Percentiles rank a stretch among this genome's conserved stretches.
These are phyloP conservation scores for Eremothecium coryli DNA, from an alignment of 1,139 yeast species.

Conservation along the genomic window DNA sequence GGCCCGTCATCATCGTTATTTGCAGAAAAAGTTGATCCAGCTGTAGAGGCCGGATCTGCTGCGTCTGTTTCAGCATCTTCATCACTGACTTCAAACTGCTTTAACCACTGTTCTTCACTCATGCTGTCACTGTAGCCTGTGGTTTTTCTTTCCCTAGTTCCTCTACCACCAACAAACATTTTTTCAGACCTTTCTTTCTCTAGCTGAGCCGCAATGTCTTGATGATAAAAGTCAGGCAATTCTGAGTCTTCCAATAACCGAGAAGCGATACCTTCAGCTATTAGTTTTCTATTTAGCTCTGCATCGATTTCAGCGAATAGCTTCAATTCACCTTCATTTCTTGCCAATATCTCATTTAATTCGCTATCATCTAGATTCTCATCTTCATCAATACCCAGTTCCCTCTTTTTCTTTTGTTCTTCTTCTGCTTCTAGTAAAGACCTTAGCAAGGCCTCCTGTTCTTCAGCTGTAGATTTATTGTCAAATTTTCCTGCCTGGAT, in stretches of 20 bases:
- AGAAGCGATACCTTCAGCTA: slow-evolving; percentile 33
- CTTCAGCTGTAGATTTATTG: slow-evolving; percentile 73
- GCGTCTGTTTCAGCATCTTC: slow-evolving; percentile 13
- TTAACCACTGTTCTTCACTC: slow-evolving; percentile 73
- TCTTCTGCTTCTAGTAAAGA: slow-evolving; percentile 67
- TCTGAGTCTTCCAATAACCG: slow-evolving; percentile 55
- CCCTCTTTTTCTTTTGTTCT: slow-evolving; percentile 42
- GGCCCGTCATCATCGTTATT: slow-evolving; percentile 14
- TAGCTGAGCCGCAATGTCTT: slow-evolving; percentile 49
- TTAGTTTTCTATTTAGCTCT: slow-evolving; percentile 41
- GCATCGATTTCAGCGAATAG: slow-evolving; percentile 50
- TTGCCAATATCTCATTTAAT: slow-evolving; percentile 60
- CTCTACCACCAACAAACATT: slow-evolving; percentile 42
- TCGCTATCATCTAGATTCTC: slow-evolving; percentile 64
- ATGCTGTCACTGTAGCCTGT: slow-evolving; percentile 54
- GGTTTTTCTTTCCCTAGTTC: slow-evolving; percentile 56
- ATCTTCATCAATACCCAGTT: slow-evolving; percentile 33
- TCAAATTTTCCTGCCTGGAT: slow-evolving; percentile 85
- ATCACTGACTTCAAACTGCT: slow-evolving; percentile 42
- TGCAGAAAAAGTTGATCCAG: slow-evolving; percentile 1
- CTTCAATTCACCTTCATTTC: slow-evolving; percentile 51
- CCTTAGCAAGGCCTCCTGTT: slow-evolving; percentile 68
- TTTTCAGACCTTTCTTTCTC: slow-evolving; percentile 41
- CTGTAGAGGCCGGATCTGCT: slow-evolving; percentile 2
- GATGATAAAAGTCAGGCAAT: slow-evolving; percentile 58